phyloP scores from a whole-genome alignment of 2,329 filamentous ascomycete genomes.

The Trichoderma citrinoviride region DNA sequence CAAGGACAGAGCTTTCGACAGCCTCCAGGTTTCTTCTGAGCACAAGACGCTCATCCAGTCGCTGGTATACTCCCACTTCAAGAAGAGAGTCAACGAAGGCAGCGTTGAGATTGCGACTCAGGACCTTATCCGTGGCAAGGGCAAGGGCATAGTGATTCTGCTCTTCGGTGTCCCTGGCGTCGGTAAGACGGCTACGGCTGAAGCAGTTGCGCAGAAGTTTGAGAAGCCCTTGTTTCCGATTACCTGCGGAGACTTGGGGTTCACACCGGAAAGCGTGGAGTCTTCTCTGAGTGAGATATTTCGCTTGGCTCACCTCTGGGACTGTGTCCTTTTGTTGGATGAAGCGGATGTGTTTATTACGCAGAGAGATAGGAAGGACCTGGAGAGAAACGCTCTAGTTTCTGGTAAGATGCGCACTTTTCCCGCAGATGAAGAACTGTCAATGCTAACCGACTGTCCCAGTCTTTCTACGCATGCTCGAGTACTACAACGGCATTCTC shows the following conservation, averaged over 20 bases:
- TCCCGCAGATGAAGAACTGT: background rate
- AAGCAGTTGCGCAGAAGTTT: constrained; percentile 26
- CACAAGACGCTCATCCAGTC: constrained; percentile 20
- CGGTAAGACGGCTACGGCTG: constrained; percentile 35
- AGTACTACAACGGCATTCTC: constrained; percentile 38
- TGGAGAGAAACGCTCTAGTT: constrained; percentile 35
- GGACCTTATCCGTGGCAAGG: constrained; percentile 44
- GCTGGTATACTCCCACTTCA: constrained; percentile 18
- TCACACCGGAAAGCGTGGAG: constrained; percentile 38
- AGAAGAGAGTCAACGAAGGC: constrained; percentile 11
- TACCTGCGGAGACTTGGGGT: constrained; percentile 31
- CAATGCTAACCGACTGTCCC: background rate
- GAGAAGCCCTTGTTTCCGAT: constrained; percentile 30
- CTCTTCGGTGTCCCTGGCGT: constrained; percentile 35
- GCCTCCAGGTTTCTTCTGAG: background rate
- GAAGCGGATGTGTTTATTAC: constrained; percentile 33
- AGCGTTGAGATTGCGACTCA: constrained; percentile 24
- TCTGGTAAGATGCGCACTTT: constrained; percentile 24
- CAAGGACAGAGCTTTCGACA: constrained; percentile 31
- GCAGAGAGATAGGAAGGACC: constrained; percentile 25
- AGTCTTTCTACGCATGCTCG: constrained; percentile 38
- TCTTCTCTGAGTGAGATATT: constrained; percentile 26
- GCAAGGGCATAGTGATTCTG: constrained; percentile 33
- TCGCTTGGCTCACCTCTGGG: constrained; percentile 29
- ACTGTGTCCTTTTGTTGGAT: constrained; percentile 31